phyloP scores from a whole-genome alignment of 441 rosid species.

The Hura crepitans region DNA sequence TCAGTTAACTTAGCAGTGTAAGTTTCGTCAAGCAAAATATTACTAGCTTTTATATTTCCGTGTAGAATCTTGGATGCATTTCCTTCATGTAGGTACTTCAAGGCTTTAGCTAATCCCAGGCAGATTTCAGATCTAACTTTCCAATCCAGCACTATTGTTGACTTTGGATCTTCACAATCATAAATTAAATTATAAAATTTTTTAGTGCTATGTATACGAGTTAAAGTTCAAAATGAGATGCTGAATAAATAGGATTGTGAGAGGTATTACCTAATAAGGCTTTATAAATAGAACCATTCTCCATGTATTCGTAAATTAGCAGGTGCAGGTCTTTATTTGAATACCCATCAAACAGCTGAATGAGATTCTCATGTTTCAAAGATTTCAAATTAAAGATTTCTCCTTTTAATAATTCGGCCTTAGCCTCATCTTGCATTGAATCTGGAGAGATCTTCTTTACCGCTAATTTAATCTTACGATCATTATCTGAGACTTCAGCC shows the following conservation, averaged over 20 bases:
- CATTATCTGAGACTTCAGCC: slow-evolving; percentile 7
- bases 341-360: background rate
- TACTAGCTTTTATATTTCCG: slow-evolving; percentile 7
- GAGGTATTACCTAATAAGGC: slow-evolving; percentile 3
- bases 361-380: slow-evolving; percentile 4
- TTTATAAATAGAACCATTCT: slow-evolving; percentile 6
- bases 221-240: background rate
- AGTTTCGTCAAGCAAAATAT: slow-evolving; percentile 4
- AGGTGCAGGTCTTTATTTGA: slow-evolving; percentile 2
- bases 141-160: slow-evolving; percentile 1
- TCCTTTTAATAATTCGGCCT: background rate
- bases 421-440: background rate
- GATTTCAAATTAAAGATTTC: slow-evolving; percentile 2
- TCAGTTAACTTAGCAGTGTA: slow-evolving; percentile 8
- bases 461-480: background rate
- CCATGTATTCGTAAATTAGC: slow-evolving; percentile 15
- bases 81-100: slow-evolving; percentile 14
- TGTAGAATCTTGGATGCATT: background rate
- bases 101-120: slow-evolving; percentile 11
- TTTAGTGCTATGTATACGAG: background rate
- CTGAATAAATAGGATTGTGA: background rate
- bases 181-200: too few species aligned
- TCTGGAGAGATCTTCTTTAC: slow-evolving; percentile 11
- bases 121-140: slow-evolving; percentile 15
- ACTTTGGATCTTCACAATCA: background rate